Percentiles rank a stretch among this genome's conserved stretches.
Conservation (phyloP, 2,329 filamentous ascomycete species). For the Chalaropsis thielavioides region DNA sequence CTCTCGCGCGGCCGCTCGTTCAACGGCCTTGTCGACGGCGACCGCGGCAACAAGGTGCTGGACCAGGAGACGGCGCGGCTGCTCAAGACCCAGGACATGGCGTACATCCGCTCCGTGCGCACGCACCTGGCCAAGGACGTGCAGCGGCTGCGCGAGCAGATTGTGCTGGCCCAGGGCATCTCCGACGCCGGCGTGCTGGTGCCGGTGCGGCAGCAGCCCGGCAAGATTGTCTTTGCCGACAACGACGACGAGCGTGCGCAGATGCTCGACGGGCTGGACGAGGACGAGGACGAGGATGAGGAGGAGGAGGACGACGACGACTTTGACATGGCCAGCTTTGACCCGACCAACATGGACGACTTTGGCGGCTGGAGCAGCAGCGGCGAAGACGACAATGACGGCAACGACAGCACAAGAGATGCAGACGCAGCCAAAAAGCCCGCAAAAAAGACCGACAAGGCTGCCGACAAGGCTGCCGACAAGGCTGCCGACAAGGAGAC, state of each 20-base stretch:
- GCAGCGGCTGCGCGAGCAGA: slow-evolving; percentile 37
- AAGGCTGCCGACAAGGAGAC: slow-evolving; percentile 20
- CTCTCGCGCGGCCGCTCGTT: slow-evolving; percentile 37
- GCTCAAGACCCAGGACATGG: slow-evolving; percentile 55
- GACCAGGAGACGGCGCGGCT: slow-evolving; percentile 44
- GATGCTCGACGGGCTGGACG: slow-evolving; percentile 25
- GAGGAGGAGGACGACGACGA: slow-evolving; percentile 23
- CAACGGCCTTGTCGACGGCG: slow-evolving; percentile 41
- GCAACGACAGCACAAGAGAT: slow-evolving; percentile 31
- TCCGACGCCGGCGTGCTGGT: slow-evolving; percentile 17
- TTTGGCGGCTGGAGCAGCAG: slow-evolving; percentile 21
- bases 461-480: slow-evolving; percentile 20
- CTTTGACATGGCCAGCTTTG: slow-evolving; percentile 18
- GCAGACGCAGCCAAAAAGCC: neutral
- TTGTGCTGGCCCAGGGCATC: slow-evolving; percentile 31
- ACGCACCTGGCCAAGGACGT: slow-evolving; percentile 47
- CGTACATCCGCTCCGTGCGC: slow-evolving; percentile 48
- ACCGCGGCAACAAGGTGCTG: slow-evolving; percentile 42
- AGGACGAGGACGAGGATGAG: slow-evolving; percentile 23
- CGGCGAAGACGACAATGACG: slow-evolving; percentile 24
- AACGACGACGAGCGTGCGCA: slow-evolving; percentile 21
- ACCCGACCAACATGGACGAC: slow-evolving; percentile 17
- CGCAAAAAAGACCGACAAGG: slow-evolving; percentile 18
- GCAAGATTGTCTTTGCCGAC: slow-evolving; percentile 31
- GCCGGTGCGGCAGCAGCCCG: neutral